Conservation (phyloP, 192 early-diverging fungal genomes). For the Backusella parvicylindrica region DNA sequence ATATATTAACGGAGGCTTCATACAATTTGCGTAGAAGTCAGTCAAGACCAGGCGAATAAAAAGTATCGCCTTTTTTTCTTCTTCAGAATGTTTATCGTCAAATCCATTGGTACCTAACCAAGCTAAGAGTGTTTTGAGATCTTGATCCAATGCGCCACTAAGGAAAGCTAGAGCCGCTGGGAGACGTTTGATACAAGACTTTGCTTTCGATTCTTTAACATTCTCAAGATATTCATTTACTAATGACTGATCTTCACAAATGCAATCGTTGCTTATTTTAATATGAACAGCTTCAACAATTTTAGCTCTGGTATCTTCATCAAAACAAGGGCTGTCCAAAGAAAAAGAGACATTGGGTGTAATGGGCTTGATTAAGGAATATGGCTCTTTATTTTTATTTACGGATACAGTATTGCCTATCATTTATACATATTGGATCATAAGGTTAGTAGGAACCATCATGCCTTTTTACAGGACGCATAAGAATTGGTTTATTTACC, state of each 20-base stretch:
- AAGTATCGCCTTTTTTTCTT: neutral
- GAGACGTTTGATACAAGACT: neutral
- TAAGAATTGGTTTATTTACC: neutral
- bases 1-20: neutral
- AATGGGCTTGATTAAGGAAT: neutral
- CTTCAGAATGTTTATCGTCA: neutral
- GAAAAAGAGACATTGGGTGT: neutral
- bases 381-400: neutral
- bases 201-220: neutral
- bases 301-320: neutral
- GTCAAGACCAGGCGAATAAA: neutral
- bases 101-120: neutral
- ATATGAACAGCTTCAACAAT: neutral
- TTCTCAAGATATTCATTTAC: neutral
- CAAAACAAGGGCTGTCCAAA: neutral
- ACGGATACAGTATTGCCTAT: neutral
- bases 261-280: neutral
- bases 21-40: neutral
- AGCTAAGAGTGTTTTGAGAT: neutral
- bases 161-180: neutral
- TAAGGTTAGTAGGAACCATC: neutral
- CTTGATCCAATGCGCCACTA: neutral
- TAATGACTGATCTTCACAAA: neutral
- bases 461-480: neutral
- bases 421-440: neutral